Evolutionary conservation across 441 rosid species (phyloP), one percentile per base, ranked within the genome.

Genomic region (Corymbia calophylla): DNA sequence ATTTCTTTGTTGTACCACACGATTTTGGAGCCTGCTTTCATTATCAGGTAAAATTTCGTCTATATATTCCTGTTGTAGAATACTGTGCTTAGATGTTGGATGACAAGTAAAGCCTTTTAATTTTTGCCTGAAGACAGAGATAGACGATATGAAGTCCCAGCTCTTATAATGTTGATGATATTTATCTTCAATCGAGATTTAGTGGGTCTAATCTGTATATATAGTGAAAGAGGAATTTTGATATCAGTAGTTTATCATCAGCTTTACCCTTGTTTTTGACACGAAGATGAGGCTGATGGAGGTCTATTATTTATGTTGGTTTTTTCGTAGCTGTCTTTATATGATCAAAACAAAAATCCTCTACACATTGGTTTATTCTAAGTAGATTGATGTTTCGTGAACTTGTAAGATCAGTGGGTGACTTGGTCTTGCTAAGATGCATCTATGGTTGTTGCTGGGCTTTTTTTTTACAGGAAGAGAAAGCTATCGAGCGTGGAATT

Each of bases 11-110:
- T 87, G 97, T 95, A 86, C 99, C 99, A 31, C 99, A 96, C 91
- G 99, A 97, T 89, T 97, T 97, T 89, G 99, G 99, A 88, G 98
- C 99, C 55, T 97, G 99, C 94, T 97, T 97, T 91, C 99, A 97
- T 87, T 97, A 97, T 87, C 99, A 95, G 95, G 99, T 95, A 92
- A 87, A 39, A 84, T 48, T 27, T 15, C 54, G 18, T 86, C 44
- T 27, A 48, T 56, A 10, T 14, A 25, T 86, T 60, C 88, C 66
- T 35, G 49, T 25, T 2, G 44, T 56, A 54, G 68, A 32, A 32
- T 1, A 11, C 27, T 23, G 31, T 6, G 27, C 18, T 32, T 12
- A 12, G 19, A 54, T 86, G 64, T 86, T 19, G 48, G 49, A 86
- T 31, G 60, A 31, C 44, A 55, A 14, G 19, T 86, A n/a, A 86